Evolutionary conservation across 176 grass and related monocot genomes (phyloP).

Genomic region (Urochloa ruziziensis): DNA sequence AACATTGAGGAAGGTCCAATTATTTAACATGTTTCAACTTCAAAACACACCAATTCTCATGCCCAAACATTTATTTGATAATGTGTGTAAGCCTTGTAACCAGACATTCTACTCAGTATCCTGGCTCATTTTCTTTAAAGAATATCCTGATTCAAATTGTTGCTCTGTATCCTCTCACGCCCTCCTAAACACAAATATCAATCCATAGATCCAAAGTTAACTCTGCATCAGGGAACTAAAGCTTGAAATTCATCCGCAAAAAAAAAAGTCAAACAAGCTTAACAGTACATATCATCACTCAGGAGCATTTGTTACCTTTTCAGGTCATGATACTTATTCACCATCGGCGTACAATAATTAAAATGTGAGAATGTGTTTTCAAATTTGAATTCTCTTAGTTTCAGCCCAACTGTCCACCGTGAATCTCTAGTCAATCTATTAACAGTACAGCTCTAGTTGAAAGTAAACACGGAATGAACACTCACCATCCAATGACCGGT

Average conservation of each 20-base stretch:
- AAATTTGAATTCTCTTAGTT: background rate
- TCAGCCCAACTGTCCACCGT: background rate
- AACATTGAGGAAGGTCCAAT: background rate
- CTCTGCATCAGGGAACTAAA: background rate
- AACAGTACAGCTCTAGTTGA: background rate
- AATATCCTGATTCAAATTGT: background rate
- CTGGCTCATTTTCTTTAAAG: background rate
- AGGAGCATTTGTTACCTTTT: background rate
- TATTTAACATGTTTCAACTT: constrained; percentile 5
- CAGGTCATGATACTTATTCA: background rate
- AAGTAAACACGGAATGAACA: background rate
- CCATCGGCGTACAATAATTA: background rate
- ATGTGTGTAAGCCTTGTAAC: background rate
- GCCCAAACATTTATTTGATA: background rate
- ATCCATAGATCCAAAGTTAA: constrained; percentile 5
- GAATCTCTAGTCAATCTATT: background rate
- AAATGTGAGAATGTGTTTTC: background rate
- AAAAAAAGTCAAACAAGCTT: background rate
- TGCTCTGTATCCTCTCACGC: background rate
- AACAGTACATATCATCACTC: background rate
- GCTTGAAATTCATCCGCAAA: background rate
- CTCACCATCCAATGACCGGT: constrained; percentile 85
- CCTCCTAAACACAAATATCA: background rate
- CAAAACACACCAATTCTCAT: background rate
- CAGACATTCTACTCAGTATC: background rate